phyloP scores from a whole-genome alignment of 208 protist genomes.

The Acanthamoeba castellanii region DNA sequence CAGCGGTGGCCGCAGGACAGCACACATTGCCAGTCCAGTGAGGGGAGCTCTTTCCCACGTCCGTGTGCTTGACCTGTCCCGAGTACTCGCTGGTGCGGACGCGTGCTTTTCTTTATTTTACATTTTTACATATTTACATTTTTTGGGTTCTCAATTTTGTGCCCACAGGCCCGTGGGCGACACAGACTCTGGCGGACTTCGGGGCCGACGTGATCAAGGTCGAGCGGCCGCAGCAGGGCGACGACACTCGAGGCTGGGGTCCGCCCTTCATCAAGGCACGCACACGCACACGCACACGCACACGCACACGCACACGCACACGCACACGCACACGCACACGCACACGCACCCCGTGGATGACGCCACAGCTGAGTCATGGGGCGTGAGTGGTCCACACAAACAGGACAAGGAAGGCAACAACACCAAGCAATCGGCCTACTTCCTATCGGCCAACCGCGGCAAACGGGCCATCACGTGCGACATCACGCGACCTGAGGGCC shows the following conservation, averaged over 20 bases:
- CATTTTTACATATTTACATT: too few relatives aligned
- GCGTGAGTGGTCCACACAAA: not conserved
- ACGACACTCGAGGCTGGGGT: slow-evolving; percentile 80
- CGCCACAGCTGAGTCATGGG: not conserved
- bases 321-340: too few relatives aligned
- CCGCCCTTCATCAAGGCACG: slow-evolving; percentile 77
- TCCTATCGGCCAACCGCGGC: slow-evolving; percentile 79
- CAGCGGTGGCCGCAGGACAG: not conserved
- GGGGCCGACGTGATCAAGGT: slow-evolving; percentile 82
- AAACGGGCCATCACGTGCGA: slow-evolving; percentile 78
- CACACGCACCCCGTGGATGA: too few relatives aligned
- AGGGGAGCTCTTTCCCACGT: not conserved
- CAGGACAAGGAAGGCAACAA: slow-evolving; percentile 25
- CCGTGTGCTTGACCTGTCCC: slow-evolving; percentile 18
- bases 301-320: too few relatives aligned
- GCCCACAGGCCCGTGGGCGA: slow-evolving; percentile 72
- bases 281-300: too few relatives aligned
- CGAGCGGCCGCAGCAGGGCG: slow-evolving; percentile 73
- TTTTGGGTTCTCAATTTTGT: too few relatives aligned
- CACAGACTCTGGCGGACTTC: slow-evolving; percentile 78
- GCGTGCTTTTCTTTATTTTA: not conserved
- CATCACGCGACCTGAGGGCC: slow-evolving; percentile 59
- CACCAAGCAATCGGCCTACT: slow-evolving; percentile 76
- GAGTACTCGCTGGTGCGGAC: not conserved
- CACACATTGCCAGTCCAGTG: not conserved